Percentiles rank a stretch among this genome's conserved stretches.
These are phyloP conservation scores for Lichtheimia corymbifera DNA, from an alignment of 371 early-diverging fungal species.

Conservation along the genomic window DNA sequence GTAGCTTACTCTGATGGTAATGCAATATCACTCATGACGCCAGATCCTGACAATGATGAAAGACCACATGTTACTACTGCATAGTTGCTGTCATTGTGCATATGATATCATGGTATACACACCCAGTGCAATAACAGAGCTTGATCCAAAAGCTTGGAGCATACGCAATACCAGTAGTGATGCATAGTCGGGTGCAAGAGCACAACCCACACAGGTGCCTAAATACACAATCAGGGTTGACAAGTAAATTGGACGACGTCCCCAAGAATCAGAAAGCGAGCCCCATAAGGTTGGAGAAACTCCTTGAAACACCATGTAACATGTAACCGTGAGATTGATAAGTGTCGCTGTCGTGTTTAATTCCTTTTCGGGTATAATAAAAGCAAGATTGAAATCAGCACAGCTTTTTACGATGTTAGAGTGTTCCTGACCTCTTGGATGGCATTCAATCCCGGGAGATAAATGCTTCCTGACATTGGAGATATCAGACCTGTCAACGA, in stretches of 20 bases:
- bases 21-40: constrained; percentile 48
- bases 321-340: constrained; percentile 30
- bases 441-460: constrained; percentile 19
- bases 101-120: not conserved
- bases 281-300: constrained; percentile 60
- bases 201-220: constrained; percentile 59
- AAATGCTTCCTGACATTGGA: constrained; percentile 22
- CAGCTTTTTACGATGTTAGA: too few species aligned
- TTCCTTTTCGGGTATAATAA: constrained; percentile 15
- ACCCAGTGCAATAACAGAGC: constrained; percentile 64
- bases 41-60: constrained; percentile 9
- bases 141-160: constrained; percentile 63
- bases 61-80: not conserved
- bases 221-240: constrained; percentile 57
- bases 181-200: constrained; percentile 45
- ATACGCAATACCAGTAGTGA: constrained; percentile 57
- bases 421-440: constrained; percentile 15
- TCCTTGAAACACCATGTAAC: constrained; percentile 38
- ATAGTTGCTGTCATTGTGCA: not conserved
- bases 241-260: constrained; percentile 62
- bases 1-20: constrained; percentile 36
- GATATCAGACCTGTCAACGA: constrained; percentile 17
- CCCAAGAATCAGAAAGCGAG: constrained; percentile 58
- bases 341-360: constrained; percentile 20
- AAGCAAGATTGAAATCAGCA: too few species aligned